Conservation (phyloP, 129 eudicot genomes). For the Lactuca sativa region DNA sequence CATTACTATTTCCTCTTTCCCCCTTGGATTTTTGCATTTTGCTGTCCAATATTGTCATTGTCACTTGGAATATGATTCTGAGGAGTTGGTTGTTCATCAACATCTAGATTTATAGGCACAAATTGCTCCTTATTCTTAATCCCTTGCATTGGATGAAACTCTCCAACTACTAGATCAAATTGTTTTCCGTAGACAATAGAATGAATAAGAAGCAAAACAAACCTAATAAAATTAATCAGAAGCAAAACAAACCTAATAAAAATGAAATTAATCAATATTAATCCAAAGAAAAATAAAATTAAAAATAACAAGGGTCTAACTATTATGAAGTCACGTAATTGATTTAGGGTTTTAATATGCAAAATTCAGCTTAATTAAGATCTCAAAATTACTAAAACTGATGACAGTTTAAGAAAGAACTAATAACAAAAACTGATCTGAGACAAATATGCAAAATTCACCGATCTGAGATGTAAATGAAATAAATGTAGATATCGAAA, state of each 20-base stretch:
- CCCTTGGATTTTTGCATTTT: too few species aligned
- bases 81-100: too few species aligned
- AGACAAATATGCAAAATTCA: too few species aligned
- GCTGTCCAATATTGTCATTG: too few species aligned
- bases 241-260: background rate
- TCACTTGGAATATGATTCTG: too few species aligned
- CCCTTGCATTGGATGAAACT: slow-evolving; percentile 25
- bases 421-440: too few species aligned
- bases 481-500: slow-evolving; percentile 1
- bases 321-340: background rate
- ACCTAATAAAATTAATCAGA: too few species aligned
- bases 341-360: slow-evolving; percentile 26
- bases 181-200: slow-evolving; percentile 1
- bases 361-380: slow-evolving; percentile 16
- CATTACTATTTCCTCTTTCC: too few species aligned
- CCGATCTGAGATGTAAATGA: slow-evolving; percentile 4
- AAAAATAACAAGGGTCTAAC: background rate
- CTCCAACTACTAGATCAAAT: slow-evolving; percentile 10
- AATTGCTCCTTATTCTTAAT: too few species aligned
- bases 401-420: too few species aligned
- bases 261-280: slow-evolving; percentile 3
- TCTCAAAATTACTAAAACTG: slow-evolving; percentile 9
- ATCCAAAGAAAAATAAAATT: background rate
- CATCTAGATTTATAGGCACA: too few species aligned
- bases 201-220: too few species aligned